phyloP scores from a whole-genome alignment of 768 basidiomycete genomes.

The Galerina marginata region DNA sequence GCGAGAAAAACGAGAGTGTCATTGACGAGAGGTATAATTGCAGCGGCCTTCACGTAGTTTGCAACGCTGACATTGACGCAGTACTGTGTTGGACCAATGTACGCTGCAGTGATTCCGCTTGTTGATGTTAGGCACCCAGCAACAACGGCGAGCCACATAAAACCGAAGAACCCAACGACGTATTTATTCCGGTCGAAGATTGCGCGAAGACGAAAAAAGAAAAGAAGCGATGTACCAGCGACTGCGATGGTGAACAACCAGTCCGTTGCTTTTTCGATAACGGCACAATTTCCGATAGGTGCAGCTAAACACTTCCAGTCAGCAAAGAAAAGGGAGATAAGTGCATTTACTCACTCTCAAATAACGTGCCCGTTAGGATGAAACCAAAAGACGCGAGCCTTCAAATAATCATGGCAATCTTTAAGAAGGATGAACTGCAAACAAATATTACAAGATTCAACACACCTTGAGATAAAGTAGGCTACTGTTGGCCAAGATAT shows the following conservation, averaged over 20 bases:
- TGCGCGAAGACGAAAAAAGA: conserved; percentile 30
- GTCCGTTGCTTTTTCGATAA: conserved; percentile 7
- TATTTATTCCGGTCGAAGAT: conserved; percentile 23
- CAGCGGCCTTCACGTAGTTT: conserved; percentile 18
- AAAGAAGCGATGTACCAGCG: conserved; percentile 26
- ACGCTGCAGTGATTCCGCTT: conserved; percentile 16
- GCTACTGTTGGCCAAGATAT: conserved; percentile 24
- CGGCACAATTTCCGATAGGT: conserved; percentile 19
- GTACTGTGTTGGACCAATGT: conserved; percentile 23
- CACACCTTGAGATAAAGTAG: conserved; percentile 30
- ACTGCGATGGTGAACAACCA: conserved; percentile 21
- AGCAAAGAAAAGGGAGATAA: neutral
- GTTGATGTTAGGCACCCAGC: conserved; percentile 27
- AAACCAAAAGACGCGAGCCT: conserved; percentile 12
- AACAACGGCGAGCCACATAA: conserved; percentile 34
- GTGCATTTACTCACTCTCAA: conserved; percentile 7
- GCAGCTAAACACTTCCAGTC: conserved; percentile 11
- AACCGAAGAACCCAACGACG: conserved; percentile 25
- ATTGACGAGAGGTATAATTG: conserved; percentile 24
- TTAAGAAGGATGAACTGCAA: neutral
- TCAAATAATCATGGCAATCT: neutral
- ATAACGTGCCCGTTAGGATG: neutral
- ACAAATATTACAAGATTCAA: neutral
- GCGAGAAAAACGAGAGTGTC: conserved; percentile 37
- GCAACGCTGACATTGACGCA: conserved; percentile 25